Evolutionary conservation across 2,329 filamentous ascomycete species (phyloP), one percentile per base, ranked within the genome.

Genomic region (Zasmidium angulare): DNA sequence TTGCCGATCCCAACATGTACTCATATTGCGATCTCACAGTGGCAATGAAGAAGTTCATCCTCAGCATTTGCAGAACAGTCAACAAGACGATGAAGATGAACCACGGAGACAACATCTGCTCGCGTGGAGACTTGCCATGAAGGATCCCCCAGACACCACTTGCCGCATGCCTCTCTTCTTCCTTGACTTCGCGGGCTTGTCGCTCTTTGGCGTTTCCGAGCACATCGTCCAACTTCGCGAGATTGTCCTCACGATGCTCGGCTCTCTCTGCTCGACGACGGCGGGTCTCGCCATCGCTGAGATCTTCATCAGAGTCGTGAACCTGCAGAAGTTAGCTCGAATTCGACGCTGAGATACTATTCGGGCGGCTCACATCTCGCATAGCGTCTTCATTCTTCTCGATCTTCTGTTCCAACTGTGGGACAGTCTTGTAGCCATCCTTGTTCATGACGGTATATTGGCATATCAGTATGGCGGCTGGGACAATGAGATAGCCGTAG

Each of bases 1-100:
- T 73, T 59, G 81, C 78, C 12, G 85, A 86, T 46, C 80, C 80
- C 17, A 96, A 84, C n/a, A 96, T 83, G 68, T 86, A 88, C 51
- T 86, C 84, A 75, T 96, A 96, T 73, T 96, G 92, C 1, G 86
- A 81, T 2, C 89, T 83, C 64, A 96, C 88, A 4, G 91, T 96
- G 2, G 92, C 90, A 59, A 96, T 90, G 73, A 96, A 96, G 78
- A 91, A 96, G 76, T 96, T 96, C 82, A 96, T 96, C 21, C 78
- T 69, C 52, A 72, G 66, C 70, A 72, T 72, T 54, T 71, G 68
- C 29, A 72, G 61, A 2, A 73, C 74, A 2, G 90, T 96, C 71
- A 96, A 92, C 21, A 91, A 76, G 2, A 90, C 89, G 68, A 96
- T 89, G 31, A 96, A 81, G 36, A 91, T 80, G 72, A 95, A 96